A percentile compares a stretch with the other conserved stretches of the same genome.
These are phyloP conservation scores for Colletotrichum godetiae DNA, from an alignment of 2,329 filamentous ascomycete genomes.

Conservation along the genomic window DNA sequence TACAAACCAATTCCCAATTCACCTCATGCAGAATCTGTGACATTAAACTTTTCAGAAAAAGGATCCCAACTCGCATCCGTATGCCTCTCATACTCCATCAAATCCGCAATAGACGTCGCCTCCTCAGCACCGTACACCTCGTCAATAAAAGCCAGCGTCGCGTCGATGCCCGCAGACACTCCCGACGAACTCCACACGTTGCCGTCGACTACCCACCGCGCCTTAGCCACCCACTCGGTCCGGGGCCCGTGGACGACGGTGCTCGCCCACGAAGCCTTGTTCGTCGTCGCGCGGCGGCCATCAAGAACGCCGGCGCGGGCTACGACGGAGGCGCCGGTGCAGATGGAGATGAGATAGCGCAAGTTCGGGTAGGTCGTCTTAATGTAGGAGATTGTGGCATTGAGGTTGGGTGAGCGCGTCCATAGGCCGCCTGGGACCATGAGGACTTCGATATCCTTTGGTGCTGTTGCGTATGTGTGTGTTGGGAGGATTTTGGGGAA, in stretches of 20 bases:
- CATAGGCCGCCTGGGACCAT: constrained; percentile 63
- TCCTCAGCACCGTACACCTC: constrained; percentile 63
- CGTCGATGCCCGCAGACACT: constrained; percentile 71
- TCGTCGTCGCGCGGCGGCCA: constrained; percentile 65
- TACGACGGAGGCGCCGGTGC: constrained; percentile 64
- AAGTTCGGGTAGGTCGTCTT: constrained; percentile 49
- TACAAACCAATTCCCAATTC: not conserved
- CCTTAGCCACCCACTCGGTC: constrained; percentile 63
- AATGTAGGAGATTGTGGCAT: constrained; percentile 48
- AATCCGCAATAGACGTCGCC: constrained; percentile 59
- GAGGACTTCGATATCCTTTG: constrained; percentile 61
- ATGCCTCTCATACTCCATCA: constrained; percentile 69
- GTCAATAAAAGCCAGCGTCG: constrained; percentile 67
- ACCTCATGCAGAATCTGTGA: constrained; percentile 2
- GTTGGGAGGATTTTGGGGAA: constrained; percentile 38
- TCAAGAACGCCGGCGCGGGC: constrained; percentile 65
- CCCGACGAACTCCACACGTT: constrained; percentile 70
- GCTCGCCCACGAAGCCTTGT: constrained; percentile 61
- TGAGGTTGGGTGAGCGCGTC: constrained; percentile 41
- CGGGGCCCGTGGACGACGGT: constrained; percentile 51
- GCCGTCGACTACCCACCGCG: constrained; percentile 68
- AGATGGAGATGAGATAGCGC: constrained; percentile 65
- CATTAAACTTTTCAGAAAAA: constrained; percentile 43
- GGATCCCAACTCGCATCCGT: constrained; percentile 62
- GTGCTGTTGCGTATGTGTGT: constrained; percentile 57